phyloP scores from a whole-genome alignment of 768 basidiomycete species.

The Serpula lacrymans region DNA sequence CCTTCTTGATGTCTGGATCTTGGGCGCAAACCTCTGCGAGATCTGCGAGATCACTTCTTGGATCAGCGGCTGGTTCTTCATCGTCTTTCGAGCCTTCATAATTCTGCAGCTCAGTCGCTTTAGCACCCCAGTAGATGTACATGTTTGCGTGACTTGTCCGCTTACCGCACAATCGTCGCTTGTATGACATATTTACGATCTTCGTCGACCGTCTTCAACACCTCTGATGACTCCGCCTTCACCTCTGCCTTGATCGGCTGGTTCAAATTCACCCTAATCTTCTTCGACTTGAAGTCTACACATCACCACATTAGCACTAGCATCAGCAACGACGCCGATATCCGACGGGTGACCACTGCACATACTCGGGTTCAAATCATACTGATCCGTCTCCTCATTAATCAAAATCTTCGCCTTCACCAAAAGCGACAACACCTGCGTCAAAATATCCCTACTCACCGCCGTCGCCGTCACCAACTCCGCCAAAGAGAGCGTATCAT shows the following conservation, averaged over 20 bases:
- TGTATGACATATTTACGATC: constrained; percentile 97
- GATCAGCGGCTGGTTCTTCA: constrained; percentile 90
- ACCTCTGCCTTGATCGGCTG: constrained; percentile 92
- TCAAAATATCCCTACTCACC: constrained; percentile 76
- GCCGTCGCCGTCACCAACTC: constrained; percentile 79
- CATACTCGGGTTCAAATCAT: constrained; percentile 84
- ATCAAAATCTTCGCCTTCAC: constrained; percentile 88
- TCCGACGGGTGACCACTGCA: not conserved
- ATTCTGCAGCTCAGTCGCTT: constrained; percentile 46
- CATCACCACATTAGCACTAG: constrained; percentile 7
- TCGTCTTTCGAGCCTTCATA: constrained; percentile 93
- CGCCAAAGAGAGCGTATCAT: constrained; percentile 79
- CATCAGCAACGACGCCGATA: not conserved
- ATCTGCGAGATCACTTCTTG: constrained; percentile 90
- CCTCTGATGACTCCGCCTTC: constrained; percentile 85
- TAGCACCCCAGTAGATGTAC: not conserved
- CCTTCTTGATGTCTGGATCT: constrained; percentile 98
- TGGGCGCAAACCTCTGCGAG: constrained; percentile 83
- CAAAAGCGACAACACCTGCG: constrained; percentile 57
- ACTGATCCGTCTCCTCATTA: constrained; percentile 85
- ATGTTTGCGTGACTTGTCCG: not conserved
- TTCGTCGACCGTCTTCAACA: constrained; percentile 93
- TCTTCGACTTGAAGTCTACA: constrained; percentile 86
- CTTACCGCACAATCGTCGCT: constrained; percentile 82
- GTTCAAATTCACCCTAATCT: constrained; percentile 90